Percentiles rank a stretch among this genome's conserved stretches.
Evolutionary conservation across 202 grass and related monocot genomes (phyloP).

Genomic region (Zoysia matrella): DNA sequence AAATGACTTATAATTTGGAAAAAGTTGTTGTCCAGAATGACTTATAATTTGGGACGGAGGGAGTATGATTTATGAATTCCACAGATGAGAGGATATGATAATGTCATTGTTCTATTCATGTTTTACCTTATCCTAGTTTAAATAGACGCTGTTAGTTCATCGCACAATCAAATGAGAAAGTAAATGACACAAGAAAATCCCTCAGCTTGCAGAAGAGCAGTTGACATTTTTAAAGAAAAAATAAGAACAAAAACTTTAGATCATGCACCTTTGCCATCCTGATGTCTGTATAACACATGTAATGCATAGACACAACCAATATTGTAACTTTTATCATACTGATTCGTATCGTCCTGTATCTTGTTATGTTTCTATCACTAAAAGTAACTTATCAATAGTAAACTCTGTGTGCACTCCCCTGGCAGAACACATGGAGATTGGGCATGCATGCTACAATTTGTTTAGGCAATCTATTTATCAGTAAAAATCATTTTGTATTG

Average conservation of each 20-base stretch:
- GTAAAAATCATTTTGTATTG: background rate
- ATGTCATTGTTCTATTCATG: background rate
- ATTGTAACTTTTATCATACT: conserved; percentile 1
- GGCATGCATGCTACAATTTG: background rate
- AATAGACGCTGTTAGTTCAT: background rate
- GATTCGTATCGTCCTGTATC: background rate
- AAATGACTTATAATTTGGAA: too few species aligned
- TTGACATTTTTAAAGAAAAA: background rate
- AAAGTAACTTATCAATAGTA: background rate
- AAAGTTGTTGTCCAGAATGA: too few species aligned
- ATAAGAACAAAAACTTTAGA: background rate
- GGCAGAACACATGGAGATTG: background rate
- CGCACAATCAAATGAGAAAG: background rate
- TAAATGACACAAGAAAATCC: background rate
- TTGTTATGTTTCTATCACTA: conserved; percentile 1
- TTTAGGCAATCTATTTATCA: background rate
- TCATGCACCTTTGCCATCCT: conserved; percentile 5
- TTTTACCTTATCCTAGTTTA: background rate
- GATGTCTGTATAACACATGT: background rate
- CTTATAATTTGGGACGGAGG: too few species aligned
- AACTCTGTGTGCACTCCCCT: background rate
- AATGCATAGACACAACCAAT: background rate
- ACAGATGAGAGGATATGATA: conserved; percentile 5
- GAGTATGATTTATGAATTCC: background rate
- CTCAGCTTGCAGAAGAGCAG: background rate